Evolutionary conservation across 2,329 filamentous ascomycete genomes (phyloP).

Genomic region (Dactylellina cionopaga): DNA sequence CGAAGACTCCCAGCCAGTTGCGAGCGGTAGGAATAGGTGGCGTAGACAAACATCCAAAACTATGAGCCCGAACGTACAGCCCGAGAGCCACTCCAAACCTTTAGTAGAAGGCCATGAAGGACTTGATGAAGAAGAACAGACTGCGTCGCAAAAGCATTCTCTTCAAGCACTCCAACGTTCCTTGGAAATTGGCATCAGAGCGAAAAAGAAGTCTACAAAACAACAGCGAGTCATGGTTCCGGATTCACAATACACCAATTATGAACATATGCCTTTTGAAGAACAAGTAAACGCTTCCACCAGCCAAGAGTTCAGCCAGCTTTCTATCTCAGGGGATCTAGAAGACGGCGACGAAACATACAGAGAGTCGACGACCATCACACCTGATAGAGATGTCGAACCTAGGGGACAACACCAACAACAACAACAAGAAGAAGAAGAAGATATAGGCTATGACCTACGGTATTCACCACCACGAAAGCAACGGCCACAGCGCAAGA

Average conservation of each 20-base stretch:
- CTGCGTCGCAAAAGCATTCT: constrained; percentile 6
- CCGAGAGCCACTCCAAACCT: neutral
- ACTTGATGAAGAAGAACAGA: constrained; percentile 9
- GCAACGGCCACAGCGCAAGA: constrained; percentile 27
- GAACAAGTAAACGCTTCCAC: neutral
- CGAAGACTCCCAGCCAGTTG: constrained; percentile 26
- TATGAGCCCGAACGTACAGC: constrained; percentile 1
- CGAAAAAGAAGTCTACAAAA: neutral
- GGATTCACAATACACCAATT: constrained; percentile 20
- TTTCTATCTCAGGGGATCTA: constrained; percentile 13
- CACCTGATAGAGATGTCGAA: constrained; percentile 12
- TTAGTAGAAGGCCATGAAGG: constrained; percentile 10
- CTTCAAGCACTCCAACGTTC: constrained; percentile 5
- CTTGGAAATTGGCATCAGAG: constrained; percentile 24
- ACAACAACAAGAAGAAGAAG: neutral
- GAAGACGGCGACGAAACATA: constrained; percentile 37
- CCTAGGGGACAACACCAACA: neutral
- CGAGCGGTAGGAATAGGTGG: neutral
- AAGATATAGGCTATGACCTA: constrained; percentile 2
- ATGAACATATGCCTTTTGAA: neutral
- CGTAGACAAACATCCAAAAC: constrained; percentile 25
- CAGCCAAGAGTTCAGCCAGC: constrained; percentile 12
- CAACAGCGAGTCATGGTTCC: neutral
- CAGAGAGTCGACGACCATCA: constrained; percentile 3
- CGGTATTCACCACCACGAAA: neutral